These are phyloP conservation scores for Heliamphora exappendiculata DNA, from an alignment of 148 eudicot genomes.

Conservation along the genomic window DNA sequence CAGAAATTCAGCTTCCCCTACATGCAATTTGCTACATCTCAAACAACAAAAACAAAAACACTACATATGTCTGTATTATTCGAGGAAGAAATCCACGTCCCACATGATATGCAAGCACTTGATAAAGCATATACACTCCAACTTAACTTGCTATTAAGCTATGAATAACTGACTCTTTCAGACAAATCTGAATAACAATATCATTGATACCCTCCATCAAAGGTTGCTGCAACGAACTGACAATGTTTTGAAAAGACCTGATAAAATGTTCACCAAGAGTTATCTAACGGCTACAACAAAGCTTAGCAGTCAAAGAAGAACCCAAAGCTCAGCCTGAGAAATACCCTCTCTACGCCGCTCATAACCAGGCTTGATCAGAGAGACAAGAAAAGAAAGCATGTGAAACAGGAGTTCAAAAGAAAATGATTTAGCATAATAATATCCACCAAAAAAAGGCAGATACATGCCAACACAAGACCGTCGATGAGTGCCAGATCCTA, in stretches of 20 bases:
- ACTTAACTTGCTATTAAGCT: not conserved
- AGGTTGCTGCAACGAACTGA: not conserved
- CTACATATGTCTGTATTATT: not conserved
- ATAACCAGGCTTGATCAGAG: not conserved
- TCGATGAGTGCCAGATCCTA: not conserved
- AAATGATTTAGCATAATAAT: not conserved
- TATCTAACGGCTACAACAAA: not conserved
- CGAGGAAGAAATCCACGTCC: not conserved
- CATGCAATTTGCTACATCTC: not conserved
- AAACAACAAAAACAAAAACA: not conserved
- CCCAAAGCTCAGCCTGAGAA: conserved; percentile 1
- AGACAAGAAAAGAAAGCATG: not conserved
- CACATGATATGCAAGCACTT: not conserved
- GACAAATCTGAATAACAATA: not conserved
- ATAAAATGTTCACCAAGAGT: not conserved
- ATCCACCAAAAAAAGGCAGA: not conserved
- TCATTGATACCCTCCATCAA: not conserved
- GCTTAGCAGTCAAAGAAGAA: not conserved
- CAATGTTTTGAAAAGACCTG: not conserved
- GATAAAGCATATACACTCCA: not conserved
- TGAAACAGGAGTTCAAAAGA: not conserved
- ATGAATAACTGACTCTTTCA: not conserved
- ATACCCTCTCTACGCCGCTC: conserved; percentile 2
- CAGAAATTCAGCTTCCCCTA: not conserved
- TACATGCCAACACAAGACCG: not conserved